A percentile compares a stretch with the other conserved stretches of the same genome.
Conservation (phyloP, 495 filamentous ascomycete species). For the Niebla homalea region DNA sequence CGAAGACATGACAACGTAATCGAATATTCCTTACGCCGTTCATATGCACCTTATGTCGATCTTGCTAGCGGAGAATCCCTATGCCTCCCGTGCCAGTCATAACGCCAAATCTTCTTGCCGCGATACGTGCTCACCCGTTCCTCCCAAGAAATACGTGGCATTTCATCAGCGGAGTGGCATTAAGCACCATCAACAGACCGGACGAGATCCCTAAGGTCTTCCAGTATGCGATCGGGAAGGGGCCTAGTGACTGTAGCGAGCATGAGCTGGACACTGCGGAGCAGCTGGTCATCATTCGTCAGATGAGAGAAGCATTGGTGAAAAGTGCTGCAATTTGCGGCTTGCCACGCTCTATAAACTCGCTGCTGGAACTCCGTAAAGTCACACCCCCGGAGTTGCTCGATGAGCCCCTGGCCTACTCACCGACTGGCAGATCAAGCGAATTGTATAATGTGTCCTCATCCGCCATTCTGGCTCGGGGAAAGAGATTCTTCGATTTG, state of each 20-base stretch:
- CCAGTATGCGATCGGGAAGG: conserved; percentile 27
- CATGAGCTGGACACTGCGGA: conserved; percentile 21
- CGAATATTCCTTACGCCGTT: no score
- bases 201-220: conserved; percentile 39
- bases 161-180: conserved; percentile 36
- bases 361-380: conserved; percentile 33
- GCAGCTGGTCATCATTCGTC: conserved; percentile 30
- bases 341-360: conserved; percentile 42
- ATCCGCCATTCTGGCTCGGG: conserved; percentile 31
- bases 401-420: conserved; percentile 27
- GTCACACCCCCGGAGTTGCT: conserved; percentile 33
- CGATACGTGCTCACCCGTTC: conserved; percentile 29
- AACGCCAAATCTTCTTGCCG: conserved; percentile 29
- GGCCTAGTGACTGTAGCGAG: not conserved
- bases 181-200: conserved; percentile 39
- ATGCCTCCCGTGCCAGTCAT: conserved; percentile 12
- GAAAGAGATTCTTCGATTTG: conserved; percentile 35
- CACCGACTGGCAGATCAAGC: conserved; percentile 28
- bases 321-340: conserved; percentile 39
- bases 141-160: conserved; percentile 41
- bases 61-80: not conserved
- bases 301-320: conserved; percentile 40
- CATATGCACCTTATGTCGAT: not conserved
- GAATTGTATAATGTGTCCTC: conserved; percentile 25
- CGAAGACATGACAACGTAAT: no score